phyloP scores from a whole-genome alignment of 75 land plant species.

The Sequoiadendron giganteum region DNA sequence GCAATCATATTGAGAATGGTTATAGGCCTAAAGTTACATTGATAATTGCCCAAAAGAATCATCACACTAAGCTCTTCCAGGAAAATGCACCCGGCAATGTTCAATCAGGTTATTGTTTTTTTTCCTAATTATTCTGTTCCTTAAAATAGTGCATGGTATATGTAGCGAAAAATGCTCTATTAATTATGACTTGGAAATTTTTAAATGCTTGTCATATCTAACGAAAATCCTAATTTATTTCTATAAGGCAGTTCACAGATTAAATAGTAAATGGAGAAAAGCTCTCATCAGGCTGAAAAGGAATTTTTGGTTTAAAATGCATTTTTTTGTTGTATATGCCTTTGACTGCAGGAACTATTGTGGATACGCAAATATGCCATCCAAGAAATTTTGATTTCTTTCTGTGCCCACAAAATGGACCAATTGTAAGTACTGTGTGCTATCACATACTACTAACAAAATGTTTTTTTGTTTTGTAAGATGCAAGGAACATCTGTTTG shows the following conservation, averaged over 20 bases:
- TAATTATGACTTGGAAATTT: background rate
- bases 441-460: no score
- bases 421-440: conserved; percentile 51
- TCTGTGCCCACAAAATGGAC: conserved; percentile 75
- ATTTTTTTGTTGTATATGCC: background rate
- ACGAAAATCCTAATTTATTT: background rate
- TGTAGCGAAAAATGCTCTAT: background rate
- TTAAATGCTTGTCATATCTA: background rate
- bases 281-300: background rate
- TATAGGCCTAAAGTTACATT: conserved; percentile 75
- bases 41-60: conserved; percentile 85
- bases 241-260: no score
- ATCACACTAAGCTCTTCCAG: conserved; percentile 84
- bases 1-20: conserved; percentile 42
- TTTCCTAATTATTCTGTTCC: background rate
- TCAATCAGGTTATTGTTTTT: conserved; percentile 48
- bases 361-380: conserved; percentile 70
- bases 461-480: no score
- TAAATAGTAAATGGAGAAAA: background rate
- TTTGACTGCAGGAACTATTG: conserved; percentile 68
- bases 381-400: conserved; percentile 83
- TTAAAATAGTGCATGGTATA: background rate
- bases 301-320: background rate
- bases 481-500: no score
- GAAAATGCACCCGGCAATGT: conserved; percentile 55